Evolutionary conservation across 441 rosid species (phyloP).

Genomic region (Jatropha podagrica): DNA sequence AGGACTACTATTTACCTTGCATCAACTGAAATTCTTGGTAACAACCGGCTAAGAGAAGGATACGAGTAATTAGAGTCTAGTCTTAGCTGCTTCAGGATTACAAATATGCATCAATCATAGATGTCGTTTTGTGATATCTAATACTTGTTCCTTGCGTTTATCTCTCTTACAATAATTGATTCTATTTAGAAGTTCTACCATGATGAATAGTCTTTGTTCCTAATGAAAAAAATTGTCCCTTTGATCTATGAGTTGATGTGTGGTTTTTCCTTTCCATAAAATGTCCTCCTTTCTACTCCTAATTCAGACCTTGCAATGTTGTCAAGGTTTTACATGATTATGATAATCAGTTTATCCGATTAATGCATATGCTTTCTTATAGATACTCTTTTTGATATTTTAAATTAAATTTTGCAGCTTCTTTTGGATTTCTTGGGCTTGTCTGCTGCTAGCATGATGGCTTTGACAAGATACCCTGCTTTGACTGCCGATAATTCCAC

Average conservation of each 20-base stretch:
- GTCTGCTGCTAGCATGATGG: constrained; percentile 49
- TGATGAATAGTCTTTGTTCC: not conserved
- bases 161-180: not conserved
- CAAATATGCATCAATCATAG: not conserved
- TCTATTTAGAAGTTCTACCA: not conserved
- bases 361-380: not conserved
- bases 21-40: not conserved
- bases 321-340: not conserved
- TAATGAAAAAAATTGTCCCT: not conserved
- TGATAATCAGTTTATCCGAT: not conserved
- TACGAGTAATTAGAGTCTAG: not conserved
- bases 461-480: constrained; percentile 45
- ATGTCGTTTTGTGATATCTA: not conserved
- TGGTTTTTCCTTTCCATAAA: not conserved
- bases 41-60: not conserved
- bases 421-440: constrained; percentile 59
- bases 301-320: not conserved
- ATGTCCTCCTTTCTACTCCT: not conserved
- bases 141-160: not conserved
- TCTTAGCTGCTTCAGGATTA: not conserved
- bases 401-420: constrained; percentile 49
- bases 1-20: not conserved
- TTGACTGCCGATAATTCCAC: constrained; percentile 33
- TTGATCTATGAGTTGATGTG: not conserved
- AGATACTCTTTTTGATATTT: constrained; percentile 7